Percentiles rank a stretch among this genome's conserved stretches.
phyloP scores from a whole-genome alignment of 2,329 filamentous ascomycete genomes.

The Nigrospora oryzae region DNA sequence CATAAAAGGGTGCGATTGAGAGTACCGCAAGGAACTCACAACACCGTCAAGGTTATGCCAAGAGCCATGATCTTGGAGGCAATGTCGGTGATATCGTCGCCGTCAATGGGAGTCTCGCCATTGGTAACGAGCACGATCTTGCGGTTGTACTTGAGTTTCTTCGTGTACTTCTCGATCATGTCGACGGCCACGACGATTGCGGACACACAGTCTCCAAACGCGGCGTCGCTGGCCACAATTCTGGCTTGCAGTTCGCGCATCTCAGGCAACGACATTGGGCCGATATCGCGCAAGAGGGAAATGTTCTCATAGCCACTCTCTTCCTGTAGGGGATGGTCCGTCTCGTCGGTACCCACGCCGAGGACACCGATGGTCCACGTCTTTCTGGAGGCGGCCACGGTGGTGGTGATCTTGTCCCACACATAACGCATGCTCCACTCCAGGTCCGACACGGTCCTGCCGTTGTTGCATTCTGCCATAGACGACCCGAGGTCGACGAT shows the following conservation, averaged over 20 bases:
- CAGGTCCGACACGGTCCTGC: constrained; percentile 69
- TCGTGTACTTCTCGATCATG: constrained; percentile 75
- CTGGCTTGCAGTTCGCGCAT: constrained; percentile 55
- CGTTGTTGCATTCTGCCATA: constrained; percentile 68
- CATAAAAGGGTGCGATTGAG: background rate
- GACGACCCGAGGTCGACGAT: constrained; percentile 80
- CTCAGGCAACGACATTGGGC: constrained; percentile 54
- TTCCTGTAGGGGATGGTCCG: constrained; percentile 33
- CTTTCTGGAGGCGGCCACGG: constrained; percentile 60
- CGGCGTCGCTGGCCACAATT: constrained; percentile 60
- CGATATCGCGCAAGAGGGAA: constrained; percentile 63
- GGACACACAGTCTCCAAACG: constrained; percentile 75
- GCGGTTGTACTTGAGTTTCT: constrained; percentile 72
- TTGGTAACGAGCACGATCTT: constrained; percentile 83
- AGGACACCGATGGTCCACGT: constrained; percentile 71
- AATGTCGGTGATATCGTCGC: constrained; percentile 60
- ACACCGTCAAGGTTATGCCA: constrained; percentile 67
- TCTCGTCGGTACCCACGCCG: constrained; percentile 73
- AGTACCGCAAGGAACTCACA: constrained; percentile 49
- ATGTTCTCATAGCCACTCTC: constrained; percentile 76
- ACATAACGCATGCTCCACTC: constrained; percentile 88
- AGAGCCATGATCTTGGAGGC: constrained; percentile 64
- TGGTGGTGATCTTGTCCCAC: constrained; percentile 84
- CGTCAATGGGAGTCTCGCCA: constrained; percentile 62
- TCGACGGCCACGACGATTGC: constrained; percentile 78